These are phyloP conservation scores for Boletellus ananas DNA, from an alignment of 768 basidiomycete genomes.

Conservation along the genomic window DNA sequence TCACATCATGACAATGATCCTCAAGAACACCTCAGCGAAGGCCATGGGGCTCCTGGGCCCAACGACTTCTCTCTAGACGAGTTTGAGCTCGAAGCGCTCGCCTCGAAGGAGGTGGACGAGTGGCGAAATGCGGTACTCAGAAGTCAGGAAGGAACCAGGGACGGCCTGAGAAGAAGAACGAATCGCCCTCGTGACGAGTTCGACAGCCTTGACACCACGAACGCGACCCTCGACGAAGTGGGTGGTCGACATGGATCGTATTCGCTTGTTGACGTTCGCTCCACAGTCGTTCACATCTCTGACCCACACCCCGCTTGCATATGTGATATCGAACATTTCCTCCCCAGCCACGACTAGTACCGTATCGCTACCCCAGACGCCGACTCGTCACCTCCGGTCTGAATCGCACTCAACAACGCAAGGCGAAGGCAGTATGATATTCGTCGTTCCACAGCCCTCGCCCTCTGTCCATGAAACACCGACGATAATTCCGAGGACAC, in stretches of 20 bases:
- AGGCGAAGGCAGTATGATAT: neutral
- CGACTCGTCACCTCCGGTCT: constrained; percentile 13
- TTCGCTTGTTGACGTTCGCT: neutral
- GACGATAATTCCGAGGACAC: neutral
- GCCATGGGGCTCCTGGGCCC: constrained; percentile 10
- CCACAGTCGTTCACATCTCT: constrained; percentile 43
- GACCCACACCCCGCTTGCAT: constrained; percentile 45
- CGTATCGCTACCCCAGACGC: constrained; percentile 15
- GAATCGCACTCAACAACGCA: constrained; percentile 18
- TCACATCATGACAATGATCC: constrained; percentile 6
- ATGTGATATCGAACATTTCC: constrained; percentile 41
- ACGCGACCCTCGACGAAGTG: constrained; percentile 50
- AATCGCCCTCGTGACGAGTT: constrained; percentile 3
- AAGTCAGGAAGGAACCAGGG: constrained; percentile 17
- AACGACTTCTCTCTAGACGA: constrained; percentile 18
- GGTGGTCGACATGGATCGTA: constrained; percentile 1
- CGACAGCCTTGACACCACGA: constrained; percentile 19
- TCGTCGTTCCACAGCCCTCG: neutral
- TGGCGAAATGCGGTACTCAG: constrained; percentile 47
- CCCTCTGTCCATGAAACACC: constrained; percentile 1
- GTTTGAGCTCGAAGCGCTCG: constrained; percentile 52
- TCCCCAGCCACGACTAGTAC: constrained; percentile 21
- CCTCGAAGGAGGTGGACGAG: constrained; percentile 47
- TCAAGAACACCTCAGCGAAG: neutral
- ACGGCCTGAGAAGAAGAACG: constrained; percentile 10